Base-by-base conservation (phyloP, 1,284 basidiomycete species). In the Phellopilus nigrolimitatus region DNA sequence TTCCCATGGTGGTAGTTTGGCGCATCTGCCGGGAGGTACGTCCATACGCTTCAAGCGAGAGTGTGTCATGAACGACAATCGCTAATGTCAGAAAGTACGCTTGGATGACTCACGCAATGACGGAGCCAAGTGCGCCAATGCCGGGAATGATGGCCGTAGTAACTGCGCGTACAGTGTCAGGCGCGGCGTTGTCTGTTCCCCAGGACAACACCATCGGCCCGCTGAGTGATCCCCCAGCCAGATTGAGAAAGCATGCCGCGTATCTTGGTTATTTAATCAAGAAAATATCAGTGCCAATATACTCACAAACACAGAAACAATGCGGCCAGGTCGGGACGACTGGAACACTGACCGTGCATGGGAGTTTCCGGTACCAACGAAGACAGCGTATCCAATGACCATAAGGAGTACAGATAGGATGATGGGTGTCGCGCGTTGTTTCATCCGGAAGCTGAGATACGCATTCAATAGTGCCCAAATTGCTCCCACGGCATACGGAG, bases 1-100 rank as follows among this genome's bases (percentile, higher is more conserved):
- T 73, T 74, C 10, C 72, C 73, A 22, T 69, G 68, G 59, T 68
- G 71, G 52, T 66, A 74, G 51, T 74, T 64, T 2, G 72, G 73
- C 3, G 67, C 64, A 49, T 72, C 70, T 7, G 58, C 56, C 4
- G 70, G 68, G 3, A 72, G 57, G 53, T 71, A 72, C 6, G 69
- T 71, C 70, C 69, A 70, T 7, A 69, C 65, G 36, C 67, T 70
- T n/a, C n/a, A n/a, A n/a, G n/a, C n/a, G n/a, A n/a, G n/a, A n/a
- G n/a, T n/a, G n/a, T n/a, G n/a, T n/a, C n/a, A n/a, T n/a, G n/a
- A n/a, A n/a, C n/a, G n/a, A n/a, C n/a, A n/a, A n/a, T n/a, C n/a
- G n/a, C n/a, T n/a, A n/a, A n/a, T n/a, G n/a, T n/a, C n/a, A n/a
- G n/a, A n/a, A n/a, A n/a, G n/a, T n/a, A n/a, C n/a, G n/a, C n/a